A percentile compares a stretch with the other conserved stretches of the same genome.
phyloP scores from a whole-genome alignment of 2,329 filamentous ascomycete genomes.

The Stylonectria norvegica region DNA sequence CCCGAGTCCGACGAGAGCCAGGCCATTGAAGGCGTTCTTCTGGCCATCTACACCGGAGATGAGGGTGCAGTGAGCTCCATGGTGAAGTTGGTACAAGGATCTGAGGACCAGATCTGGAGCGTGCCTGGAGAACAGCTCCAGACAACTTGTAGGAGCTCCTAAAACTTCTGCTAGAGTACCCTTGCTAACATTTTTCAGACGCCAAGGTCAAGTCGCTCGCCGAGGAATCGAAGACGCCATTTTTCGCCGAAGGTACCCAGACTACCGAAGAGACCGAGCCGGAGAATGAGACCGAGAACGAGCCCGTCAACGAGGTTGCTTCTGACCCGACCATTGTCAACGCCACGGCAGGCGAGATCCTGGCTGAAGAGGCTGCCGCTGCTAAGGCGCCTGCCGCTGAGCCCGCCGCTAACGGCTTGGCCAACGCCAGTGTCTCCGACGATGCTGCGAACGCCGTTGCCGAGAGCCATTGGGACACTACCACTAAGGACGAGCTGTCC shows the following conservation, averaged over 20 bases:
- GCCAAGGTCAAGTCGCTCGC: constrained; percentile 42
- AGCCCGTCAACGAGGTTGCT: constrained; percentile 32
- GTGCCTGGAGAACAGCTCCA: constrained; percentile 62
- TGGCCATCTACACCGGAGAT: constrained; percentile 76
- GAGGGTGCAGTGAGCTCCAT: constrained; percentile 70
- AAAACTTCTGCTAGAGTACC: background rate
- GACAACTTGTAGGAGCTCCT: constrained; percentile 65
- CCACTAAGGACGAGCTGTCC: constrained; percentile 41
- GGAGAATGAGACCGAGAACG: constrained; percentile 32
- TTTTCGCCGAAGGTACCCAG: constrained; percentile 31
- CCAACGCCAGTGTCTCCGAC: constrained; percentile 51
- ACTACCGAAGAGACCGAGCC: constrained; percentile 32
- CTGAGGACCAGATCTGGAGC: constrained; percentile 62
- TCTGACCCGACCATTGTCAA: constrained; percentile 67
- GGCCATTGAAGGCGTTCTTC: constrained; percentile 75
- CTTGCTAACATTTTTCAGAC: constrained; percentile 29
- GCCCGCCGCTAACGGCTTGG: constrained; percentile 37
- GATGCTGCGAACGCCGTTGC: constrained; percentile 58
- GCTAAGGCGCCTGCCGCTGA: constrained; percentile 42
- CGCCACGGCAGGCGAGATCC: constrained; percentile 66
- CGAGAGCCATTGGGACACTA: constrained; percentile 62
- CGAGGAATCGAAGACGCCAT: constrained; percentile 49
- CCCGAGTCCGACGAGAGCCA: constrained; percentile 67
- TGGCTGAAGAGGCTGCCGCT: constrained; percentile 41
- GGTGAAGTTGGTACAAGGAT: constrained; percentile 72